These are phyloP conservation scores for Saturnispora silvae DNA, from an alignment of 805 yeast genomes.

Conservation along the genomic window DNA sequence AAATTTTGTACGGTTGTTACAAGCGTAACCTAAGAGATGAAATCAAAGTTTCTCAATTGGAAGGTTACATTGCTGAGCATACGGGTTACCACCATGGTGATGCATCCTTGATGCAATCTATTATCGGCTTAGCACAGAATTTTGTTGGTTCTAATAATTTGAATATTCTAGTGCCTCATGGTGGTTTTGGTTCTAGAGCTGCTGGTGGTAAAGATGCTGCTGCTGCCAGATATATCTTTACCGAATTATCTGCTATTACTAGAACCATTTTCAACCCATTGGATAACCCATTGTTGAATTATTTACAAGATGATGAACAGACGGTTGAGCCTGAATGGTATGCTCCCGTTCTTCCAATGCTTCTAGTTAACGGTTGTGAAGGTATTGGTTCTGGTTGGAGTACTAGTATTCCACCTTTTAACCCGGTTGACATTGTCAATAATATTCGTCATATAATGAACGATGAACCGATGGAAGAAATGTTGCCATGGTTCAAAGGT, in stretches of 20 bases:
- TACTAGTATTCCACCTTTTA: constrained; percentile 81
- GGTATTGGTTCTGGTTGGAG: constrained; percentile 99
- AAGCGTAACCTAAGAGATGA: constrained; percentile 68
- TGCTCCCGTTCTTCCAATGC: constrained; percentile 86
- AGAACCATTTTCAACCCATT: constrained; percentile 64
- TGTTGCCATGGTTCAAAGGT: constrained; percentile 92
- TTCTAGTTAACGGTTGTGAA: constrained; percentile 92
- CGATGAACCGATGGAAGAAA: constrained; percentile 55
- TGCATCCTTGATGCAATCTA: constrained; percentile 74
- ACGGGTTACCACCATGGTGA: constrained; percentile 97
- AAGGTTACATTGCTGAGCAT: constrained; percentile 79
- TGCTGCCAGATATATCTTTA: constrained; percentile 94
- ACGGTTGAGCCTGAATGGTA: constrained; percentile 95
- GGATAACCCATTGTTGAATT: constrained; percentile 69
- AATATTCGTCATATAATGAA: constrained; percentile 68
- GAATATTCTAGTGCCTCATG: constrained; percentile 77
- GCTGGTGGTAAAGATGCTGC: constrained; percentile 97
- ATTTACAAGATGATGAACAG: constrained; percentile 85
- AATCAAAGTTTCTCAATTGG: constrained; percentile 82
- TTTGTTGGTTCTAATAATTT: constrained; percentile 88
- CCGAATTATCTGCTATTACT: constrained; percentile 71
- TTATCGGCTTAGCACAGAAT: constrained; percentile 89
- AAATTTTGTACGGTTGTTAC: constrained; percentile 80
- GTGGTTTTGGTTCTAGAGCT: constrained; percentile 93
- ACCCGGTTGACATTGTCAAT: constrained; percentile 71